phyloP scores from a whole-genome alignment of 1,284 basidiomycete genomes.

The Cutaneotrichosporon cutaneum region DNA sequence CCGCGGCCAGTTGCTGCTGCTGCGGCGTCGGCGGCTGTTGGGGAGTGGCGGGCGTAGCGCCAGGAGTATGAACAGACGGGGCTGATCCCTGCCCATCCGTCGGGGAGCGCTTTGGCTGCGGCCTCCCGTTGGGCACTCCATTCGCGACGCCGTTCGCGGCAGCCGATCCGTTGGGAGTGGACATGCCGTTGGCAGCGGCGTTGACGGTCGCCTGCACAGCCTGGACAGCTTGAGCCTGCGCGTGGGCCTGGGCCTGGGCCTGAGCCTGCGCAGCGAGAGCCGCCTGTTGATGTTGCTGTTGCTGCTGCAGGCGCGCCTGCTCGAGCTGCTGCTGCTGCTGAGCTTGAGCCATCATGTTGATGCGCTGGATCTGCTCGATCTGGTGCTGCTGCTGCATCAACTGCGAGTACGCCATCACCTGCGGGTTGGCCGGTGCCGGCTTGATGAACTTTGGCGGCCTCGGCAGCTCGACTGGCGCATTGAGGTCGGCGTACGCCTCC shows the following conservation, averaged over 20 bases:
- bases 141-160: conserved; percentile 22
- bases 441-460: conserved; percentile 47
- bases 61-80: conserved; percentile 8
- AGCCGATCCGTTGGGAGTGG: conserved; percentile 21
- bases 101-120: conserved; percentile 19
- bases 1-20: conserved; percentile 17
- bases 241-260: conserved; percentile 18
- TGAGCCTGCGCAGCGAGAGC: conserved; percentile 18
- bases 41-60: conserved; percentile 7
- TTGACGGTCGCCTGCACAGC: conserved; percentile 16
- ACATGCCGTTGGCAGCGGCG: conserved; percentile 6
- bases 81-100: conserved; percentile 10
- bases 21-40: conserved; percentile 26
- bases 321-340: conserved; percentile 38
- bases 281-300: conserved; percentile 23
- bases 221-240: conserved; percentile 15
- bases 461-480: conserved; percentile 43
- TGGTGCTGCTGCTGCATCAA: conserved; percentile 43
- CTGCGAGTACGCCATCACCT: conserved; percentile 32
- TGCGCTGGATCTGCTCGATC: conserved; percentile 44
- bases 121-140: conserved; percentile 16
- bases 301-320: conserved; percentile 35
- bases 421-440: conserved; percentile 38
- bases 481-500: conserved; percentile 35
- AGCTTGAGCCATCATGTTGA: conserved; percentile 42